A percentile compares a stretch with the other conserved stretches of the same genome.
phyloP scores from a whole-genome alignment of 257 asterid species.

The Prunella vulgaris region DNA sequence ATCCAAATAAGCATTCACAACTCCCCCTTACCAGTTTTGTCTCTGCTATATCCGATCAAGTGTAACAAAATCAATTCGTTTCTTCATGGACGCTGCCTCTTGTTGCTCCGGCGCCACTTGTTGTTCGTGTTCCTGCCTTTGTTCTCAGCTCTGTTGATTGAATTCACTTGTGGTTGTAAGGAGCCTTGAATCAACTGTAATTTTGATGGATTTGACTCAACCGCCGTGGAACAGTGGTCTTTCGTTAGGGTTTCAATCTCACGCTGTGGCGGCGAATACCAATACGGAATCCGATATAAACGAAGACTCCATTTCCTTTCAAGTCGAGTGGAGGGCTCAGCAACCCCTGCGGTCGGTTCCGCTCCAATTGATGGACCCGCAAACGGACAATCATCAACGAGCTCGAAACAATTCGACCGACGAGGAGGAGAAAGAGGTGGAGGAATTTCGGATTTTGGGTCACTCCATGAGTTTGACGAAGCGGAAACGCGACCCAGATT shows the following conservation, averaged over 20 bases:
- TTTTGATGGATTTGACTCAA: constrained; percentile 54
- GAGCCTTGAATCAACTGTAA: neutral
- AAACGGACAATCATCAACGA: constrained; percentile 26
- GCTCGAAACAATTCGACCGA: constrained; percentile 15
- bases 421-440: constrained; percentile 35
- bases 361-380: constrained; percentile 62
- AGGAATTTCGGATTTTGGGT: constrained; percentile 55
- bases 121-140: constrained; percentile 17
- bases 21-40: neutral
- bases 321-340: constrained; percentile 42
- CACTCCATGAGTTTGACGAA: constrained; percentile 55
- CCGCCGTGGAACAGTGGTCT: constrained; percentile 38
- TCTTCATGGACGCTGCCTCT: constrained; percentile 25
- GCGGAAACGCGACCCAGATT: constrained; percentile 46
- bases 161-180: neutral
- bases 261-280: constrained; percentile 21
- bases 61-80: neutral
- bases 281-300: constrained; percentile 29
- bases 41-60: neutral
- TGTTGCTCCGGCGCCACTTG: constrained; percentile 4
- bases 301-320: constrained; percentile 51
- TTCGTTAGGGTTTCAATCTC: constrained; percentile 56
- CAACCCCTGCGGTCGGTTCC: constrained; percentile 42
- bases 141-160: constrained; percentile 23
- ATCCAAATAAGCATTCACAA: neutral